Base-by-base conservation (phyloP, 345 rosid genomes). In the Erysimum cheiranthoides region DNA sequence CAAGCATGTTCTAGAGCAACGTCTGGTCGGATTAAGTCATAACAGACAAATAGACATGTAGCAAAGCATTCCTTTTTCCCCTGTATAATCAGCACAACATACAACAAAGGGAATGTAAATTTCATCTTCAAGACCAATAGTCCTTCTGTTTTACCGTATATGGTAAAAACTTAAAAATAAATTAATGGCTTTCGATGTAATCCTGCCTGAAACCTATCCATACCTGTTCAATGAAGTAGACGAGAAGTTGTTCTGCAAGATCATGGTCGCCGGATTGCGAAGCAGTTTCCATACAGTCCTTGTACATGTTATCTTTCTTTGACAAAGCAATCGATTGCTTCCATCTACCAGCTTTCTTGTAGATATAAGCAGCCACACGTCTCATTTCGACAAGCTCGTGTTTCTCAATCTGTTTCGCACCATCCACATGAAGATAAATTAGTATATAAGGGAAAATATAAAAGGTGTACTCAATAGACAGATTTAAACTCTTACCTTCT, bases 311-410 rank as follows among this genome's bases (percentile, higher is more conserved):
- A 80, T 95, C 97, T 68, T 92, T 95, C 90, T 95, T 95, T 49
- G 98, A 95, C 83, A 95, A 84, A 46, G 97, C 93, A 87, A 95
- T 95, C 3, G 99, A 95, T 72, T 82, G 90, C 98, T 93, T 95
- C 99, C 99, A 95, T 80, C 99, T 83, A 74, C 98, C 97, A 17
- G 98, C 99, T 84, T 95, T 95, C 77, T 95, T 95, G 89, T 95
- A 95, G 45, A 95, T 92, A 75, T 95, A 95, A 42, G 99, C 98
- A 73, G 99, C 98, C 61, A 94, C 98, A 59, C 98, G 96, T 71
- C 98, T 87, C 97, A 94, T 94, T 82, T 94, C 98, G 14, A 94
- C 89, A 60, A 94, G 97, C 87, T 94, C 98, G 62, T 94, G 98
- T 82, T 94, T 94, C 91, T 94, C 98, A 78, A 92, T 90, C 98